Conservation (phyloP, 2,329 filamentous ascomycete species). For the Colletotrichum sp. region DNA sequence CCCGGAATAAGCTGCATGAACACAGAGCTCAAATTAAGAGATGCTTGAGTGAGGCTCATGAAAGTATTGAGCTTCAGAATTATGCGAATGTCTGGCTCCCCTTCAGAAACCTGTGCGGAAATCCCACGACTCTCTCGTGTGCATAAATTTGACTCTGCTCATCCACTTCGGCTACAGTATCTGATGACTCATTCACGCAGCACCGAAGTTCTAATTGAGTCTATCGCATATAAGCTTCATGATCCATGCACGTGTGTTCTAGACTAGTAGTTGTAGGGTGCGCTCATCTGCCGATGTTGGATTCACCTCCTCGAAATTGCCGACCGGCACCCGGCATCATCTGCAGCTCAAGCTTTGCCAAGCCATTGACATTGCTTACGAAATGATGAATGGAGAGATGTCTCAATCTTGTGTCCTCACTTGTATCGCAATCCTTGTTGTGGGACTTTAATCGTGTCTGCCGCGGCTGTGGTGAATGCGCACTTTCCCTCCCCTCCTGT, state of each 20-base stretch:
- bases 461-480: not conserved
- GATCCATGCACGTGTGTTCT: not conserved
- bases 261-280: not conserved
- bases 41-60: not conserved
- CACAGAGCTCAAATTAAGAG: not conserved
- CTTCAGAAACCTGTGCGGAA: not conserved
- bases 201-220: not conserved
- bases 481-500: not conserved
- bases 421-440: not conserved
- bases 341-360: not conserved
- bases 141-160: not conserved
- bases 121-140: not conserved
- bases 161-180: not conserved
- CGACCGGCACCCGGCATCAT: not conserved
- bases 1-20: not conserved
- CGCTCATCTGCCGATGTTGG: not conserved
- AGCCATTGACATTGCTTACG: not conserved
- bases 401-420: not conserved
- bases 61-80: not conserved
- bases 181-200: not conserved
- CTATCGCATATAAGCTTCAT: not conserved
- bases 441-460: not conserved
- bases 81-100: not conserved
- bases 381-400: not conserved
- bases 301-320: not conserved